Base-by-base conservation (phyloP, 2,329 filamentous ascomycete genomes). In the Myriosclerotinia duriaeana region DNA sequence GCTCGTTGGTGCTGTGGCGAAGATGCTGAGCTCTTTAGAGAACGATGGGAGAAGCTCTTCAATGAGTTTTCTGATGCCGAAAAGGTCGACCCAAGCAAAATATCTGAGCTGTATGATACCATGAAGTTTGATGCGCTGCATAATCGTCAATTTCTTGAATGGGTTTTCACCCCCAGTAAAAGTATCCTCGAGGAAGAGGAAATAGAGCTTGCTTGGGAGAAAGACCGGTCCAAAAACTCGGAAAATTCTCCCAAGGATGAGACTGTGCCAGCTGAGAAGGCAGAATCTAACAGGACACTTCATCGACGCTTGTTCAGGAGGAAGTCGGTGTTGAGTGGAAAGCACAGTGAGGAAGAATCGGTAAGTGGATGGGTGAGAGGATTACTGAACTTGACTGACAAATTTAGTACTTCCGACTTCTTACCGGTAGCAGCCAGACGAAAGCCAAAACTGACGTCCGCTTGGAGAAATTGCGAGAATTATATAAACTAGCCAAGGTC, bases 71-170 rank as follows among this genome's bases (percentile, higher is more conserved):
- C 91, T 71, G 96, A 99, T 77, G 90, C 91, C 1, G 95, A 99
- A 74, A 99, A 99, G 81, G 93, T 98, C 22, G 95, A 99, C 78
- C 96, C 96, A 22, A 97, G 93, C 82, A 99, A 99, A 81, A 94
- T 99, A 69, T 97, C 93, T 6, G 95, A 99, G 80, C 85, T 99
- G 3, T 99, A 99, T 77, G 95, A 99, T 78, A 98, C 94, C 26
- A 98, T 99, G 95, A 99, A 99, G 78, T 99, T 98, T 71, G 95
- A 99, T 77, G 95, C 95, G 1, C 83, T 99, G 17, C 96, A 99
- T 79, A 99, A 99, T 76, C 88, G 95, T 2, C 92, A 93, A 69
- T 99, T 99, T 74, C 81, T 99, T 5, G 95, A 99, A 78, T 98
- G 95, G 92, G 90, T 97, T 0, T 99, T 99, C 73, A 96, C 93